These are phyloP conservation scores for Leavenworthia alabamica DNA, from an alignment of 345 rosid species.

Conservation along the genomic window DNA sequence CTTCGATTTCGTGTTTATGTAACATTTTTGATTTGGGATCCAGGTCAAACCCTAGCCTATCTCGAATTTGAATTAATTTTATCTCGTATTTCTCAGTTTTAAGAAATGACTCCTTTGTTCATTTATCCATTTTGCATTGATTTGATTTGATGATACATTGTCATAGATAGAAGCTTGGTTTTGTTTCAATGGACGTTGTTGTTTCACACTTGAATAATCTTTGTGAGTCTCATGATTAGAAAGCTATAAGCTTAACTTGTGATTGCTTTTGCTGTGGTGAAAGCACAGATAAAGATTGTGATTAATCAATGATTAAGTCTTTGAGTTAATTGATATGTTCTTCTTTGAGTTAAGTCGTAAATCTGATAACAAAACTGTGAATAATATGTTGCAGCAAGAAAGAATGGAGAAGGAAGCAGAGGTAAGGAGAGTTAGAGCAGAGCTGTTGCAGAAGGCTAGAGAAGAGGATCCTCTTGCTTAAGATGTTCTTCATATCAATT, in stretches of 20 bases:
- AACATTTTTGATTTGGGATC: not conserved
- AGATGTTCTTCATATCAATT: conserved; percentile 8
- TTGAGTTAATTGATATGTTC: not conserved
- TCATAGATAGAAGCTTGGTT: not conserved
- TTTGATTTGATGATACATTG: not conserved
- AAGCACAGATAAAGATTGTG: not conserved
- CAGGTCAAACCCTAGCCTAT: conserved; percentile 30
- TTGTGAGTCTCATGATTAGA: not conserved
- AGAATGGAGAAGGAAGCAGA: conserved; percentile 56
- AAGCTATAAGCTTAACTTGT: not conserved
- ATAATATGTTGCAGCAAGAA: conserved; percentile 36
- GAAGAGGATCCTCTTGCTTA: conserved; percentile 42
- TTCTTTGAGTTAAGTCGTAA: not conserved
- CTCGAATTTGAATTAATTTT: not conserved
- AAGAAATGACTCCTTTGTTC: not conserved
- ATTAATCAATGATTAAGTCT: not conserved
- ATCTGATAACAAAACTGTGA: not conserved
- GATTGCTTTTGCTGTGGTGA: not conserved
- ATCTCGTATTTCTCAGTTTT: not conserved
- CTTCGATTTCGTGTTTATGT: not conserved
- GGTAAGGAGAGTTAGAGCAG: conserved; percentile 50
- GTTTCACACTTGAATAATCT: not conserved
- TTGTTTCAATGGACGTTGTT: not conserved
- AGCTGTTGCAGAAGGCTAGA: conserved; percentile 43
- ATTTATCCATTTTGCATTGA: not conserved